Conservation (phyloP, 2,329 filamentous ascomycete genomes). For the Fusarium protoensiforme region DNA sequence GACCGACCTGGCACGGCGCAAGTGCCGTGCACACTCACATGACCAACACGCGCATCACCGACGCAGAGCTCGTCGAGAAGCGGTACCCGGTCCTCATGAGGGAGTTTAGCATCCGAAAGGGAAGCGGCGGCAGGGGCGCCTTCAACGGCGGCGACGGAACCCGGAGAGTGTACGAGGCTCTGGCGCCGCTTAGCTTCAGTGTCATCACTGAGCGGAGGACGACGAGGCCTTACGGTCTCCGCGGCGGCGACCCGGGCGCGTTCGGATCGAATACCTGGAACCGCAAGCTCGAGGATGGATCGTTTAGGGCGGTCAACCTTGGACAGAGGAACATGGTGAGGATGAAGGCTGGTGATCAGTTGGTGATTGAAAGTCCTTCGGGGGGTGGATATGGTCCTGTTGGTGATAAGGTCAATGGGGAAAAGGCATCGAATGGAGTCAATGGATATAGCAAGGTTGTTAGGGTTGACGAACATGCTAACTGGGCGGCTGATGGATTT, state of each 20-base stretch:
- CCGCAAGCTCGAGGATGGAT: constrained; percentile 39
- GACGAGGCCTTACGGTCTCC: constrained; percentile 78
- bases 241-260: constrained; percentile 74
- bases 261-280: constrained; percentile 78
- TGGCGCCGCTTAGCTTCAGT: constrained; percentile 78
- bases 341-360: constrained; percentile 27
- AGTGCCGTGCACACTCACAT: constrained; percentile 47
- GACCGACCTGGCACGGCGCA: constrained; percentile 40
- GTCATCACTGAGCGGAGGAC: constrained; percentile 82
- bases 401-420: not conserved
- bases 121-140: constrained; percentile 68
- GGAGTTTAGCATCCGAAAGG: constrained; percentile 42
- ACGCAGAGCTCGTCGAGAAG: constrained; percentile 47
- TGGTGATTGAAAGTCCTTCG: constrained; percentile 25
- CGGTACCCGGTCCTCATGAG: constrained; percentile 45
- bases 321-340: constrained; percentile 19
- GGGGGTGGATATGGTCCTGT: constrained; percentile 24
- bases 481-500: not conserved
- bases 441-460: not conserved
- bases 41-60: constrained; percentile 49
- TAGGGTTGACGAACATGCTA: not conserved
- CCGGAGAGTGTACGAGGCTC: constrained; percentile 81
- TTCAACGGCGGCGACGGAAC: constrained; percentile 80
- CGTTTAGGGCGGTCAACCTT: constrained; percentile 44
- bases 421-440: not conserved